Evolutionary conservation across 2,329 filamentous ascomycete species (phyloP), one percentile per base, ranked within the genome.

Genomic region (Boeremia lycopersici): DNA sequence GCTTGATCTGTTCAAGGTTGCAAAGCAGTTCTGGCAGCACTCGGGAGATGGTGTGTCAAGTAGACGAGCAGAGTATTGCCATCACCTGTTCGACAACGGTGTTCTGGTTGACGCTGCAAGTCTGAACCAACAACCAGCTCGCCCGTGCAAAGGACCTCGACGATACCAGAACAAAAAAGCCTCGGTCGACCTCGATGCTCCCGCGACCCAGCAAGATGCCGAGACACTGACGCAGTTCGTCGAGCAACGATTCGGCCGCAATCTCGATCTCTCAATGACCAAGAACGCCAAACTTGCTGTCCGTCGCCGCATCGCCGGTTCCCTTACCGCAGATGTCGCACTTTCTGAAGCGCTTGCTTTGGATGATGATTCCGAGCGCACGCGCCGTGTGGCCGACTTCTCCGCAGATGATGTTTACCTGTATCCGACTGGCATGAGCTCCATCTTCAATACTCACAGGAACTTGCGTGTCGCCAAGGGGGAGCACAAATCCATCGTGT

Each of bases 21-120:
- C 91, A n/a, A 98, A 97, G 74, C 85, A 92, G 67, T 97, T 96
- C 69, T 99, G 95, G 95, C 95, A 98, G 74, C 95, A 99, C 74
- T 89, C 90, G 0, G 95, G 95, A 17, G 93, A 96, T 58, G 95
- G 95, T 13, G 82, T 96, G 12, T 97, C 93, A 0, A 97, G 93
- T 72, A 87, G 95, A 44, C 86, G 92, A 35, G 93, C 91, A 30
- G 93, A 97, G 71, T 97, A 96, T 74, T 96, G 90, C 70, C 86
- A 92, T 56, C 81, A 83, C 36, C 82, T 93, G 1, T 85, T 96
- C 60, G 83, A 83, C 33, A 87, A 93, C 58, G 87, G 87, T 0
- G 79, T 89, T 36, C 78, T 90, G 44, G 79, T 85, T 2, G 81
- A 86, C 47, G 72, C 76, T 12, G 76, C 72, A 46, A 74, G 70